Evolutionary conservation across 31 red algal genomes (phyloP).

Genomic region (Asparagopsis taxiformis): DNA sequence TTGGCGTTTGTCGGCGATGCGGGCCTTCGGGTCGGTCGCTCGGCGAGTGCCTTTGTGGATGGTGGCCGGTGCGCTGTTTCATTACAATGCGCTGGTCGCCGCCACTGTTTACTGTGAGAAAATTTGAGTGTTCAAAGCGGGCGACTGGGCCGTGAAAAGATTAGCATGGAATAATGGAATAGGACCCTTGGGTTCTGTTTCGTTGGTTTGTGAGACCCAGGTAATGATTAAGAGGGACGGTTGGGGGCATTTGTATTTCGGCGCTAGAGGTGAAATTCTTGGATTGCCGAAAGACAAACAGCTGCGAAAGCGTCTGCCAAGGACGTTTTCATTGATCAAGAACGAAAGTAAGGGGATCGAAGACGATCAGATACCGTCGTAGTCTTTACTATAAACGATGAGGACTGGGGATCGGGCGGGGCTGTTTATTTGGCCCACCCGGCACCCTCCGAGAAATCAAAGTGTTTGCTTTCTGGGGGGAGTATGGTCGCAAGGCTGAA

Average conservation of each 20-base stretch:
- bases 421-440: too few relatives aligned
- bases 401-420: too few relatives aligned
- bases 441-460: too few relatives aligned
- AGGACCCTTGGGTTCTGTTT: slow-evolving; percentile 52
- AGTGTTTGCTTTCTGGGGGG: too few relatives aligned
- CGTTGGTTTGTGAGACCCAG: slow-evolving; percentile 45
- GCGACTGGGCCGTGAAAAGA: slow-evolving; percentile 62
- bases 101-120: slow-evolving; percentile 76
- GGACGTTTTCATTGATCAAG: too few relatives aligned
- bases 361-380: slow-evolving; percentile 76
- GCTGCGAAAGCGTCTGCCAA: slow-evolving; percentile 77
- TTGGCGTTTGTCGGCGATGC: slow-evolving; percentile 47
- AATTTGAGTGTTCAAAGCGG: slow-evolving; percentile 84
- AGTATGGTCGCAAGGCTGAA: too few relatives aligned
- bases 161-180: slow-evolving; percentile 93
- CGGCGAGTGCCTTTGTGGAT: slow-evolving; percentile 38
- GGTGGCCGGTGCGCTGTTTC: slow-evolving; percentile 16
- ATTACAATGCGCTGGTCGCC: slow-evolving; percentile 8
- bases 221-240: slow-evolving; percentile 82
- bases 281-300: slow-evolving; percentile 66
- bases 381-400: slow-evolving; percentile 39
- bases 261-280: too few relatives aligned
- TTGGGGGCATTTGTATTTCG: slow-evolving; percentile 74
- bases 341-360: too few relatives aligned
- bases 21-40: slow-evolving; percentile 23